Evolutionary conservation across 345 rosid genomes (phyloP), one percentile per base, ranked within the genome.

Genomic region (Pistacia vera): DNA sequence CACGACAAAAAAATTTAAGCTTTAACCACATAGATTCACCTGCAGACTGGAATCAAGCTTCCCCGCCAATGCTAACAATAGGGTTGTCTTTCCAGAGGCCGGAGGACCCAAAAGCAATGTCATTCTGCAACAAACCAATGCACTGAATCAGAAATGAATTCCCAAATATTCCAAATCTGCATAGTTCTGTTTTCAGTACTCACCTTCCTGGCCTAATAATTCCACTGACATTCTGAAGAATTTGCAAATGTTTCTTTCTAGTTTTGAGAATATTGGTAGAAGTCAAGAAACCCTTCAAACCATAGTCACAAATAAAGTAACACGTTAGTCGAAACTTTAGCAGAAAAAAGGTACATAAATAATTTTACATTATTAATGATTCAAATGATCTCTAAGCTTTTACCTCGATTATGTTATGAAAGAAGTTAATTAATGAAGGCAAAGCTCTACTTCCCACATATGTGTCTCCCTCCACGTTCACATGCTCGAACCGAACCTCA

Each of bases 21-120:
- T 52, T 70, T 1, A 6, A 63, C 10, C 13, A 12, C 33, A 14
- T 51, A 66, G 51, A 64, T 12, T 66, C n/a, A 94, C 97, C 91
- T 86, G 86, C 7, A 92, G 89, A 38, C 70, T 67, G 1, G 78
- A 52, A 81, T 87, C 93, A 75, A 41, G 46, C 46, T 41, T 91
- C 67, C 93, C 95, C 14, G 95, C 93, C 78, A 93, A 82, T 61
- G 97, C 93, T 83, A 91, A 81, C 80, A 93, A 56, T 2, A 93
- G 92, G 0, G 95, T 88, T 5, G 97, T 93, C 83, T 93, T 93
- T 9, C 98, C 98, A 52, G 98, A 90, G 74, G 90, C 78, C 54
- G 97, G 97, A 73, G 98, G 98, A 59, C 98, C 98, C 83, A 93
- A 78, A 46, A 93, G 95, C 86, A 41, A 6, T 41, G 46, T 41